Evolutionary conservation across 2,329 filamentous ascomycete genomes (phyloP).

Genomic region (Fusarium mangiferae): DNA sequence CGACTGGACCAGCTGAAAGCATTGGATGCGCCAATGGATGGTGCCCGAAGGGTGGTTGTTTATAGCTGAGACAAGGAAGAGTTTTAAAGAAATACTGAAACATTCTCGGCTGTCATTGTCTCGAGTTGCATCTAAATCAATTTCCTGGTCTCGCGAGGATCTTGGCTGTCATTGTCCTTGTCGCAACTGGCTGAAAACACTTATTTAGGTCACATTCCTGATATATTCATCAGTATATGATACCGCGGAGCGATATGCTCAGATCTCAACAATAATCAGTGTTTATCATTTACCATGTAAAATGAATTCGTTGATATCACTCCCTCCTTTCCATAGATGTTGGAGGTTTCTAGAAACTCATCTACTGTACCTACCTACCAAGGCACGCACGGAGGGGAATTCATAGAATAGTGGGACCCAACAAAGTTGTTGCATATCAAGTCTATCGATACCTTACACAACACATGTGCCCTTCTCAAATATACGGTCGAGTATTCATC

Average conservation of each 20-base stretch:
- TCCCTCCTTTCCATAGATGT: neutral
- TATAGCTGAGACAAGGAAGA: slow-evolving; percentile 10
- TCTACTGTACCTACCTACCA: neutral
- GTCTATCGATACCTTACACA: neutral
- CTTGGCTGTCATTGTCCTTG: neutral
- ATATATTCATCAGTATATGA: neutral
- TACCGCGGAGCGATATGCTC: neutral
- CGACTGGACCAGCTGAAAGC: slow-evolving; percentile 8
- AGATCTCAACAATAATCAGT: too few species aligned
- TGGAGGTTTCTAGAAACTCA: slow-evolving; percentile 29
- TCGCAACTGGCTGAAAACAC: slow-evolving; percentile 11
- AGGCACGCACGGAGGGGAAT: neutral
- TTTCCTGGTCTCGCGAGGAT: slow-evolving; percentile 1
- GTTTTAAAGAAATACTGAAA: neutral
- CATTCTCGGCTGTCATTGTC: neutral
- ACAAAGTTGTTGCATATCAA: neutral
- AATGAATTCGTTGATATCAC: neutral
- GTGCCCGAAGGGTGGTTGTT: neutral
- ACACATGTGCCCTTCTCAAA: neutral
- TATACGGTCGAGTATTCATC: neutral
- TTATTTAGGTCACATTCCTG: neutral
- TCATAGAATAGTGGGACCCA: slow-evolving; percentile 33
- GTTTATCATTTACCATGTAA: neutral
- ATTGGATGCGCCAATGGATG: neutral
- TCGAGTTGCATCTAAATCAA: neutral